Percentiles rank a stretch among this genome's conserved stretches.
These are phyloP conservation scores for Irineochytrium annulatum DNA, from an alignment of 192 early-diverging fungal genomes.

Conservation along the genomic window DNA sequence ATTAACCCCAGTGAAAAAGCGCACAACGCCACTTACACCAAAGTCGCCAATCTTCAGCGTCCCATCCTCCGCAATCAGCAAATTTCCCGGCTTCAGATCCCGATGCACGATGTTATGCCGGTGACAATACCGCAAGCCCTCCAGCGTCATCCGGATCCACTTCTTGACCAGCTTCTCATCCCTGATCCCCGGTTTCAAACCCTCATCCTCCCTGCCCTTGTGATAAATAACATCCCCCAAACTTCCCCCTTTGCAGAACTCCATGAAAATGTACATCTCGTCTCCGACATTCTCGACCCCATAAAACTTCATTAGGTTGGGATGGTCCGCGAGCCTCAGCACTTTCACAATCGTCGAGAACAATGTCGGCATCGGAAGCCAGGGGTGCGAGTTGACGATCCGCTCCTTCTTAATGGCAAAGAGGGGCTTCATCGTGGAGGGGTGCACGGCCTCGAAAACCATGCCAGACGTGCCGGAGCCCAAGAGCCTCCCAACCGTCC, in stretches of 20 bases:
- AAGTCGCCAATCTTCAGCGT: constrained; percentile 11
- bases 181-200: constrained; percentile 12
- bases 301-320: constrained; percentile 13
- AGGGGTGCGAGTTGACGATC: constrained; percentile 2
- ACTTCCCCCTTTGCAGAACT: constrained; percentile 5
- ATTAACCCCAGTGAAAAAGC: neutral
- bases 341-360: constrained; percentile 9
- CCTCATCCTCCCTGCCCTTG: neutral
- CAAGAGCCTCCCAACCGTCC: constrained; percentile 8
- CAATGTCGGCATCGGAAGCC: constrained; percentile 7
- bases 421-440: constrained; percentile 5
- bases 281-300: constrained; percentile 10
- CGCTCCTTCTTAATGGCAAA: constrained; percentile 14
- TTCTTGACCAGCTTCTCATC: constrained; percentile 11
- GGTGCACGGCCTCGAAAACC: constrained; percentile 6
- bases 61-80: constrained; percentile 6
- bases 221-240: constrained; percentile 5
- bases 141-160: constrained; percentile 4
- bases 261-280: constrained; percentile 14
- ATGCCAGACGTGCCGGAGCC: constrained; percentile 14
- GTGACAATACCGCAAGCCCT: constrained; percentile 10
- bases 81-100: constrained; percentile 17
- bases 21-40: neutral
- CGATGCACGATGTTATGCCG: constrained; percentile 10
- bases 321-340: constrained; percentile 10